Base-by-base conservation (phyloP, 768 basidiomycete genomes). In the Termitomyces bulborhizus region DNA sequence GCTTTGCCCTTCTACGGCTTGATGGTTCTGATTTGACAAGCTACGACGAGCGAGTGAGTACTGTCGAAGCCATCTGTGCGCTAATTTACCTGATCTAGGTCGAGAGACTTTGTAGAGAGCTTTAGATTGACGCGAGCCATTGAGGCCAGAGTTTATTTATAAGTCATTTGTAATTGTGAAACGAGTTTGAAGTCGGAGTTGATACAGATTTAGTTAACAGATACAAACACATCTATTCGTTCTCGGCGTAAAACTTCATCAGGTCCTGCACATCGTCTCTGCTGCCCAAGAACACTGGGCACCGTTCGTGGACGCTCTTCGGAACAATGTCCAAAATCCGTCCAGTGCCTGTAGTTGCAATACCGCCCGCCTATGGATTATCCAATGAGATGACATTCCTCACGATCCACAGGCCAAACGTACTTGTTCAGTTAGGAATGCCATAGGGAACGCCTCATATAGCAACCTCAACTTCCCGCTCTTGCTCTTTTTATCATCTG, bases 381-480 rank as follows among this genome's bases (percentile, higher is more conserved):
- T 39, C 15, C 4, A 3, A 11, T 66, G 55, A 56, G 50, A 53
- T 46, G 55, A 51, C 45, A 43, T 47, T 34, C 16, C 13, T 40
- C 16, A 21, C 7, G 41, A 21, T 43, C 3, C 18, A n/a, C 37
- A 48, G 41, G 29, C 40, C 44, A 50, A 21, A 43, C 78, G 46
- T 57, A 88, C 90, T 81, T 96, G 93, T 65, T 98, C 95, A 2
- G 85, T 93, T 68, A 98, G 72, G 74, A 87, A 95, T 8, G 93
- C 90, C 95, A 98, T 97, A 18, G 95, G 96, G 79, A 97, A 98
- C 3, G 93, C 96, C 72, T 98, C 97, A 63, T 98, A 99, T 45
- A 99, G 75, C 67, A 98, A 73, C 65, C 97, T 81, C 63, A 99
- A 78, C 74, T 99, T 99, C 46, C 97, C 96, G 54, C 73, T 86